Percentiles rank a stretch among this genome's conserved stretches.
These are phyloP conservation scores for Dimocarpus longan DNA, from an alignment of 345 rosid genomes.

Conservation along the genomic window DNA sequence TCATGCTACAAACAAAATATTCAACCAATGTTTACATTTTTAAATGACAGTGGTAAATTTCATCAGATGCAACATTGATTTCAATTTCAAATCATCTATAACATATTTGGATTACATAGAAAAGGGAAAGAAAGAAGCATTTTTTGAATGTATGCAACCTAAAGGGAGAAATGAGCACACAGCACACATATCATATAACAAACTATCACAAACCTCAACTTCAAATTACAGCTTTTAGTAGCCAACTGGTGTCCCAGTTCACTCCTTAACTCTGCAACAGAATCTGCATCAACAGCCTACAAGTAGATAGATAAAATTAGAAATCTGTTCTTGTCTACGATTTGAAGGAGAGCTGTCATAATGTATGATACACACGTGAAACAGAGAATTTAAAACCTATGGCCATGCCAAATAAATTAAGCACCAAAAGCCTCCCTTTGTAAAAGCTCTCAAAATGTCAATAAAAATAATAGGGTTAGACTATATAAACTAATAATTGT, in stretches of 20 bases:
- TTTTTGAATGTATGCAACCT: neutral
- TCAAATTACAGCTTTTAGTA: slow-evolving; percentile 49
- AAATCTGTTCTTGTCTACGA: neutral
- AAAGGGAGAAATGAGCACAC: neutral
- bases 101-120: neutral
- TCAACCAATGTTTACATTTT: neutral
- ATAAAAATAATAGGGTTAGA: no score
- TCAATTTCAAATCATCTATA: neutral
- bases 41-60: neutral
- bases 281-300: slow-evolving; percentile 66
- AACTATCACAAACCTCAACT: slow-evolving; percentile 40
- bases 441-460: neutral
- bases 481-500: no score
- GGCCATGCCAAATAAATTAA: neutral
- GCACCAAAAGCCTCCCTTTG: neutral
- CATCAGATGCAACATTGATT: neutral
- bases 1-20: no score
- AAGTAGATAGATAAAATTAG: neutral
- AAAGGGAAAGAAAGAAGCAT: neutral
- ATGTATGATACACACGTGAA: no score
- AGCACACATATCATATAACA: neutral
- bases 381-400: no score
- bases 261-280: slow-evolving; percentile 63
- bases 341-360: neutral
- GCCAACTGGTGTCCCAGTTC: slow-evolving; percentile 72